Conservation (phyloP, 441 rosid genomes). For the Corymbia citriodora region DNA sequence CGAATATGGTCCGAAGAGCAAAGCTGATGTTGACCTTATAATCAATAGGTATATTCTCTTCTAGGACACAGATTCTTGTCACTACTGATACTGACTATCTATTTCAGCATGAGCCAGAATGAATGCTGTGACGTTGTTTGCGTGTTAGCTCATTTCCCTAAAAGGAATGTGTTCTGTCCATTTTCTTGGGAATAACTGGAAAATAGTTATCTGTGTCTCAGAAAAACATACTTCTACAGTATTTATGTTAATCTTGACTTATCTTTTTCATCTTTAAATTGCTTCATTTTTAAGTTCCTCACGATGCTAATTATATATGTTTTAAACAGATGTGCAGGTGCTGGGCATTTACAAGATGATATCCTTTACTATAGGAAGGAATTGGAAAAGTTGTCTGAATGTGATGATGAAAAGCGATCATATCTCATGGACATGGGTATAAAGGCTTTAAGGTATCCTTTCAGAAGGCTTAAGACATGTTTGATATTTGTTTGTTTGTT, state of each 20-base stretch:
- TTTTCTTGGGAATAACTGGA: background rate
- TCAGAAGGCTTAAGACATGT: background rate
- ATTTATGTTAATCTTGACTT: background rate
- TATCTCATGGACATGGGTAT: constrained; percentile 76
- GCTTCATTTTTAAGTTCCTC: background rate
- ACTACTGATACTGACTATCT: background rate
- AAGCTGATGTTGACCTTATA: constrained; percentile 77
- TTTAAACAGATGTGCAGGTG: constrained; percentile 76
- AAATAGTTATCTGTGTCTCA: background rate
- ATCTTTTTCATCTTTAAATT: background rate
- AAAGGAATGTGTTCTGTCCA: background rate
- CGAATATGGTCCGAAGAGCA: constrained; percentile 87
- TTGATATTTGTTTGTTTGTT: background rate
- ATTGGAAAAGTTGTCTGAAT: constrained; percentile 41
- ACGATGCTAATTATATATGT: constrained; percentile 14
- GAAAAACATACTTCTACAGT: background rate
- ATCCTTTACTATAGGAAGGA: constrained; percentile 66
- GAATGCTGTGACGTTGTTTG: background rate
- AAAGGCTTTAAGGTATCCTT: constrained; percentile 81
- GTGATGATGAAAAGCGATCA: constrained; percentile 47
- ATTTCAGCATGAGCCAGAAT: background rate
- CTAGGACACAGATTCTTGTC: background rate
- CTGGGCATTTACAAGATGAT: constrained; percentile 89
- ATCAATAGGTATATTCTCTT: constrained; percentile 48
- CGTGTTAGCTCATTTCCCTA: background rate